These are phyloP conservation scores for Cryptococcus sp. DNA, from an alignment of 1,284 basidiomycete genomes.

Conservation along the genomic window DNA sequence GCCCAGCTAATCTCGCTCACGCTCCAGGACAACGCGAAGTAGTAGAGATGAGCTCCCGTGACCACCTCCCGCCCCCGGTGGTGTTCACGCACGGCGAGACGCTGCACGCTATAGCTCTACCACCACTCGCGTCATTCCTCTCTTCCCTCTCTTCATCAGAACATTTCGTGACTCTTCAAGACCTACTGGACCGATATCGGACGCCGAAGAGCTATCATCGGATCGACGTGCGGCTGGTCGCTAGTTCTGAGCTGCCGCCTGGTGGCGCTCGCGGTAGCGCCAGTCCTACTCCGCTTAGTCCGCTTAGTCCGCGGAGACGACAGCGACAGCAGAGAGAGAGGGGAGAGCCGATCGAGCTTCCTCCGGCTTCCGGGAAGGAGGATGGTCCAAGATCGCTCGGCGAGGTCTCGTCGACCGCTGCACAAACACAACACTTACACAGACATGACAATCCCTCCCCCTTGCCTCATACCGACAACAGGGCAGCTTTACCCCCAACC, in stretches of 20 bases:
- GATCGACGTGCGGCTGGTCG: slow-evolving; percentile 35
- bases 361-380: neutral
- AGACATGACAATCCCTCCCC: neutral
- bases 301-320: neutral
- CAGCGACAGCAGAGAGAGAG: neutral
- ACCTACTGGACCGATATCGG: slow-evolving; percentile 36
- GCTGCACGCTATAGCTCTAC: slow-evolving; percentile 35
- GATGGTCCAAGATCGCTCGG: neutral
- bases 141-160: slow-evolving; percentile 16
- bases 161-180: slow-evolving; percentile 39
- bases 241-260: slow-evolving; percentile 35
- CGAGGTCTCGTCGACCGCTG: neutral
- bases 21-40: neutral
- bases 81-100: slow-evolving; percentile 31
- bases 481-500: neutral
- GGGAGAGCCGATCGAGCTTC: neutral
- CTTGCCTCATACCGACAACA: too few species aligned
- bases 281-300: neutral
- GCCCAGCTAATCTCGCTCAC: neutral
- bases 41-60: too few species aligned
- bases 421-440: neutral
- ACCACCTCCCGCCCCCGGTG: slow-evolving; percentile 24
- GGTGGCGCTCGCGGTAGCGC: slow-evolving; percentile 3
- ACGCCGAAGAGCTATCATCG: slow-evolving; percentile 43
- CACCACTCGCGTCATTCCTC: slow-evolving; percentile 41